Base-by-base conservation (phyloP, 345 rosid species). In the Odontarrhena argentea region DNA sequence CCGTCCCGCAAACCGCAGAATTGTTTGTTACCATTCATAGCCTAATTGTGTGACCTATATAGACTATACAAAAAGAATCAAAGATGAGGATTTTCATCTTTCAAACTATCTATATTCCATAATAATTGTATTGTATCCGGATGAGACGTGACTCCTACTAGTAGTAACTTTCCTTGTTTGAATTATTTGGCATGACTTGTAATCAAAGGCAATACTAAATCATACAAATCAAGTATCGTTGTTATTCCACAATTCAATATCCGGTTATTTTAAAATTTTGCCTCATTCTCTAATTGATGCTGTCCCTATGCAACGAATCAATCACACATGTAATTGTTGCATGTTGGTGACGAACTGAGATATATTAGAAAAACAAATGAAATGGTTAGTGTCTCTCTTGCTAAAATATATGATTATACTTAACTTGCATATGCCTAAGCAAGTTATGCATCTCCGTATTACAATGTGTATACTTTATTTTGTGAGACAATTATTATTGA, bases 111-210 rank as follows among this genome's bases (percentile, higher is more conserved):
- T 61, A 15, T 5, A 14, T 43, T 55, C 7, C 53, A 54, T 14
- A 54, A 69, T 69, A 52, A 46, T 67, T 55, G 71, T 13, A 57
- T 3, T 13, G 7, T 32, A 32, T 5, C 36, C 6, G 51, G 43
- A 18, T 18, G 22, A 60, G 67, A 69, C 74, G 74, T 69, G 74
- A 69, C 61, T 51, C 74, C 47, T 34, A 60, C 67, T 50, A 52
- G 25, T 50, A 51, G 14, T 24, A 69, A 24, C 4, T 50, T 40
- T 69, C 22, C 22, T 50, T 26, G 9, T 60, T 12, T 34, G 66
- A 60, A 69, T 60, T 32, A 51, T 69, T 41, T 60, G 46, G 47
- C 53, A 52, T 60, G 67, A 24, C 60, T 61, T 52, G 60, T 7
- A 57, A 50, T 59, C 59, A 41, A 59, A 68, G 59, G 43, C 73